Percentiles rank a stretch among this genome's conserved stretches.
Evolutionary conservation across 805 yeast genomes (phyloP).

Genomic region (Saccharomyces mikatae): DNA sequence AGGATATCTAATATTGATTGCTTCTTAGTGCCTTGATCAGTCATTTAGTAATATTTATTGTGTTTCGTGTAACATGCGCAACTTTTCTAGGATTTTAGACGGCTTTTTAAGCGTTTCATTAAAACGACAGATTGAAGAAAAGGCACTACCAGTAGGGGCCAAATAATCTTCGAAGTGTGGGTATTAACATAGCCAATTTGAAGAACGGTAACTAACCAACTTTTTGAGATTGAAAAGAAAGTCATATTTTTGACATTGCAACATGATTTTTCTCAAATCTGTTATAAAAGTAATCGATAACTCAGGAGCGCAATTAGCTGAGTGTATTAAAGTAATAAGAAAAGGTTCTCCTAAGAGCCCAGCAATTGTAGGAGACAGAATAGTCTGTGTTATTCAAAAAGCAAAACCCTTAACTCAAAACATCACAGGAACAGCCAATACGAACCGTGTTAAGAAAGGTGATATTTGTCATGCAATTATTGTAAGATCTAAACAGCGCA

Average conservation of each 20-base stretch:
- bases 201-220: background rate
- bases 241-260: slow-evolving; percentile 1
- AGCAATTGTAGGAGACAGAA: slow-evolving; percentile 83
- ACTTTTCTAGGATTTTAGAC: background rate
- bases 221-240: background rate
- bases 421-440: slow-evolving; percentile 63
- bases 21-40: background rate
- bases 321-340: slow-evolving; percentile 89
- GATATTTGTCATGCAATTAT: slow-evolving; percentile 94
- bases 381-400: slow-evolving; percentile 89
- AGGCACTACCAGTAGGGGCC: background rate
- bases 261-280: slow-evolving; percentile 83
- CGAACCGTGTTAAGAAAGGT: slow-evolving; percentile 84
- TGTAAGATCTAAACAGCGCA: slow-evolving; percentile 77
- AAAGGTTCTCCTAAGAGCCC: slow-evolving; percentile 72
- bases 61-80: background rate
- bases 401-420: slow-evolving; percentile 70
- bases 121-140: background rate
- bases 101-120: background rate
- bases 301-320: slow-evolving; percentile 90
- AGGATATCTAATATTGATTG: background rate
- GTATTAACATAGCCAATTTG: background rate
- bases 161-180: background rate
- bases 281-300: slow-evolving; percentile 87
- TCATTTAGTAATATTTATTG: background rate